Evolutionary conservation across 2,329 filamentous ascomycete species (phyloP), one percentile per base, ranked within the genome.

Genomic region (Aureobasidium subglaciale): DNA sequence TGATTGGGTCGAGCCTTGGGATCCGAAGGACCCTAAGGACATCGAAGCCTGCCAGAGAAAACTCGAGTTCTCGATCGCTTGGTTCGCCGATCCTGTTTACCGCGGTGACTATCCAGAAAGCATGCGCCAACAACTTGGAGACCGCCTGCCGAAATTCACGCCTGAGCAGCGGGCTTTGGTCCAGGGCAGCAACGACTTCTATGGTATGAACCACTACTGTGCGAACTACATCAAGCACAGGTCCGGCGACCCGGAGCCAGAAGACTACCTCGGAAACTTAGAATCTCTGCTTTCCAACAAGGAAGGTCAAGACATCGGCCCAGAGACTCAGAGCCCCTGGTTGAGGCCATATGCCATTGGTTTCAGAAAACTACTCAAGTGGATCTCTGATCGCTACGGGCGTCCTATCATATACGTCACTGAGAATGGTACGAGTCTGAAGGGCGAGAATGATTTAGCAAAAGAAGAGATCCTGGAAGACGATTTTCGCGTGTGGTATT

Each of bases 51-150:
- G 81, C 61, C 77, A 88, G 65, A 85, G 88, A 67, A 91, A 91
- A 75, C 83, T 92, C 64, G 89, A 95, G 73, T 95, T 95, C 68
- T 80, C 86, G 64, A 95, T 92, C 69, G 84, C 82, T 50, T 95
- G 90, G 89, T 95, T 93, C 66, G 88, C 85, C 8, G 90, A 95
- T 73, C 88, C 89, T 30, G 82, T 95, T 67, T 95, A 95, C 77
- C 82, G 86, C 59, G 89, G 89, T 62, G 73, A 77, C 55, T 77
- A 76, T 40, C 74, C 74, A 0, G 60, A 67, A 2, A 68, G 65
- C 1, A 63, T 75, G 11, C 68, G 68, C 49, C 59, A 65, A 20
- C 68, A 70, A 49, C 63, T 72, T 7, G 63, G 61, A 5, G 64
- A 62, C 30, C 66, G 69, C 56, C 58, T 70, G 6, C 62, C 62